Evolutionary conservation across 495 filamentous ascomycete species (phyloP).

Genomic region (Cladorrhinum samala): DNA sequence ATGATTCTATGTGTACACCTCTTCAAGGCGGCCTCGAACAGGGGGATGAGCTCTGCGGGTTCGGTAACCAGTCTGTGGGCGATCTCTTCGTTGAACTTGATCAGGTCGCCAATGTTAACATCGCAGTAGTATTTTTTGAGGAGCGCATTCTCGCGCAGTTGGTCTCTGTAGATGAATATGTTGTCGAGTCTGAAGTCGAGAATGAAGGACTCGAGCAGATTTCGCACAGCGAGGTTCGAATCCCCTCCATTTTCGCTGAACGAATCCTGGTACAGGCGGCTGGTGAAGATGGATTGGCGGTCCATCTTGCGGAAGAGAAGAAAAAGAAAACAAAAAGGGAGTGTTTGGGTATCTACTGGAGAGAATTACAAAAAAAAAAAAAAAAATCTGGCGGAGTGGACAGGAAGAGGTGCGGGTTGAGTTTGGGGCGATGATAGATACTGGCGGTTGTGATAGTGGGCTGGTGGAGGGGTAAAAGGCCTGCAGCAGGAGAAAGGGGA

Average conservation of each 20-base stretch:
- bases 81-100: slow-evolving; percentile 94
- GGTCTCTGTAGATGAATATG: slow-evolving; percentile 96
- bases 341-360: too few species aligned
- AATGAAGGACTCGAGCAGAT: slow-evolving; percentile 73
- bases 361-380: too few species aligned
- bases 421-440: background rate
- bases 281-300: slow-evolving; percentile 79
- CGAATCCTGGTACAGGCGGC: slow-evolving; percentile 35
- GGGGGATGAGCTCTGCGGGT: slow-evolving; percentile 85
- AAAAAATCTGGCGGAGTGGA: background rate
- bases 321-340: too few species aligned
- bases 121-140: slow-evolving; percentile 96
- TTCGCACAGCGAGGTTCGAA: slow-evolving; percentile 51
- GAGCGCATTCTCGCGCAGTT: slow-evolving; percentile 90
- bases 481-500: slow-evolving; percentile 6
- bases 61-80: slow-evolving; percentile 87
- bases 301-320: slow-evolving; percentile 81
- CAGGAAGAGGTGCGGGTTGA: background rate
- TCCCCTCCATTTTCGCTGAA: slow-evolving; percentile 50
- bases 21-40: slow-evolving; percentile 86
- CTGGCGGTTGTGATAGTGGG: slow-evolving; percentile 12
- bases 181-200: slow-evolving; percentile 94
- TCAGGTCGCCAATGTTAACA: slow-evolving; percentile 92
- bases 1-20: slow-evolving; percentile 90
- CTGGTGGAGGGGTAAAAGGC: slow-evolving; percentile 6